Evolutionary conservation across 1,284 basidiomycete genomes (phyloP).

Genomic region (Coniophora puteana): DNA sequence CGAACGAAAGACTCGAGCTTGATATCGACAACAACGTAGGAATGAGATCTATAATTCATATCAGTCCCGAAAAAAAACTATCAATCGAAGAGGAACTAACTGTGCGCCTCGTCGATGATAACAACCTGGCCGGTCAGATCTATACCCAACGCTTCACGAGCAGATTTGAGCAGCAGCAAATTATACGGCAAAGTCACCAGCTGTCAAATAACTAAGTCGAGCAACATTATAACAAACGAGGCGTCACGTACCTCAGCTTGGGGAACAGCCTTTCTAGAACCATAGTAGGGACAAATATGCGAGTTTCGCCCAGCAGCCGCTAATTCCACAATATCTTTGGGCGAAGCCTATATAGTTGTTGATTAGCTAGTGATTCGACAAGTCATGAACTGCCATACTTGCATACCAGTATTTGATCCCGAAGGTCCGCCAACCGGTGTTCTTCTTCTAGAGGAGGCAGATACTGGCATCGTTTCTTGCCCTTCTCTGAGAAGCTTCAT

Average conservation of each 20-base stretch:
- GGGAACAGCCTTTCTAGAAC: slow-evolving; percentile 80
- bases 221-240: background rate
- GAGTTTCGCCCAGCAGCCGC: slow-evolving; percentile 64
- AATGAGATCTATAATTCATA: slow-evolving; percentile 61
- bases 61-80: background rate
- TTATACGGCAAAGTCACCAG: slow-evolving; percentile 94
- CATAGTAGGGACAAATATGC: slow-evolving; percentile 91
- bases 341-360: slow-evolving; percentile 57
- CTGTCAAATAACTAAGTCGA: slow-evolving; percentile 35
- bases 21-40: slow-evolving; percentile 87
- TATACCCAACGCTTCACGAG: slow-evolving; percentile 86
- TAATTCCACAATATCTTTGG: slow-evolving; percentile 95
- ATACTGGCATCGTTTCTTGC: slow-evolving; percentile 70
- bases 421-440: slow-evolving; percentile 73
- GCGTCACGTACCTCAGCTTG: slow-evolving; percentile 74
- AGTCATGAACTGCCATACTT: slow-evolving; percentile 1
- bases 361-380: background rate
- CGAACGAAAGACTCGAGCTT: slow-evolving; percentile 63
- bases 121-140: slow-evolving; percentile 82
- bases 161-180: slow-evolving; percentile 80
- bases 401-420: slow-evolving; percentile 84
- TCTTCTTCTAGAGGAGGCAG: slow-evolving; percentile 80
- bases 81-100: slow-evolving; percentile 40
- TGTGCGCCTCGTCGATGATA: slow-evolving; percentile 96
- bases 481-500: slow-evolving; percentile 41